Percentiles rank a stretch among this genome's conserved stretches.
Evolutionary conservation across 140 eudicot species (phyloP).

Genomic region (Flaveria floridana): DNA sequence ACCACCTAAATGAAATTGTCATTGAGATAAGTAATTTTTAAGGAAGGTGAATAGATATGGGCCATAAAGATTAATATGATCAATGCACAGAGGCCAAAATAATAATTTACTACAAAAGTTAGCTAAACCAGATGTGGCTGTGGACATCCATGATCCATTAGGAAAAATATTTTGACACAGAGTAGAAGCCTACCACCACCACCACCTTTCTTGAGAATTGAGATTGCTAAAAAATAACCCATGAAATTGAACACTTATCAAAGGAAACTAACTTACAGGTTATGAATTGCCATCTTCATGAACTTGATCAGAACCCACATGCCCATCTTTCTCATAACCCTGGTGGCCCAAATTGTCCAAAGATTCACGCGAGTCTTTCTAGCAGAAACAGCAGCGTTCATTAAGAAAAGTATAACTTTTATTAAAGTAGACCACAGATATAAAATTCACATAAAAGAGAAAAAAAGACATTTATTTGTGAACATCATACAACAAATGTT

Average conservation of each 20-base stretch:
- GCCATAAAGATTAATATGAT: no score
- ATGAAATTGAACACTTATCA: not conserved
- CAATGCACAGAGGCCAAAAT: no score
- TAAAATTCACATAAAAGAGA: not conserved
- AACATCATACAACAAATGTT: not conserved
- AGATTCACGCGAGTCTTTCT: conserved; percentile 62
- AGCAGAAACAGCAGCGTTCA: conserved; percentile 38
- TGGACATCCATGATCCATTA: no score
- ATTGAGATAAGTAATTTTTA: no score
- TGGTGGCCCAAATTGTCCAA: conserved; percentile 49
- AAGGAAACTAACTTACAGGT: conserved; percentile 13
- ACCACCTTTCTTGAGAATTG: no score
- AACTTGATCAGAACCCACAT: not conserved
- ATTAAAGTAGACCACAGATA: not conserved
- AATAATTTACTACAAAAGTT: no score
- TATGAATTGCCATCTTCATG: conserved; percentile 5
- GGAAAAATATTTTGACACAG: no score
- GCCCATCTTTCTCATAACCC: not conserved
- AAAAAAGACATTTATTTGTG: not conserved
- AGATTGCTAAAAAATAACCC: no score
- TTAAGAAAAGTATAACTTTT: not conserved
- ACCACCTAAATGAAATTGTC: no score
- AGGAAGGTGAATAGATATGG: no score
- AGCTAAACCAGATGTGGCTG: no score
- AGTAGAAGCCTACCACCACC: no score